Conservation (phyloP, 371 early-diverging fungal genomes). For the Mortierella polycephala region DNA sequence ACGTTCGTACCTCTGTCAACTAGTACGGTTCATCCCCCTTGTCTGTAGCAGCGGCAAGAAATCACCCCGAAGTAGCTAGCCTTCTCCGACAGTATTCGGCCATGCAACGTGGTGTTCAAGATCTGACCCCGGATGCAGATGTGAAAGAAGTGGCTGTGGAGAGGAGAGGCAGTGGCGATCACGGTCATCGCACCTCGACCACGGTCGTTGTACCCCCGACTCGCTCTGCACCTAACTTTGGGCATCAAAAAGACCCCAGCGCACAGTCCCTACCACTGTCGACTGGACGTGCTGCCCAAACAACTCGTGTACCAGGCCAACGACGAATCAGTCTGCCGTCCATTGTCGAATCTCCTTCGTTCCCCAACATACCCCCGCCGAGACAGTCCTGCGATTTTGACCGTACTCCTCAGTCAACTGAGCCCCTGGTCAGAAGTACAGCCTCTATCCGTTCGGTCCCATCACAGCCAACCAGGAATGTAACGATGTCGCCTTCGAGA, state of each 20-base stretch:
- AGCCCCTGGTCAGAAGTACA: constrained; percentile 31
- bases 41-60: constrained; percentile 68
- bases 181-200: constrained; percentile 10
- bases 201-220: not conserved
- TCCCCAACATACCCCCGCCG: constrained; percentile 30
- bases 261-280: constrained; percentile 19
- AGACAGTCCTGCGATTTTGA: constrained; percentile 46
- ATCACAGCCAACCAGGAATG: constrained; percentile 29
- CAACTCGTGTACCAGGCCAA: constrained; percentile 26
- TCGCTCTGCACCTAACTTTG: not conserved
- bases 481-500: constrained; percentile 6
- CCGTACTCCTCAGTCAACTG: constrained; percentile 44
- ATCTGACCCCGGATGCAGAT: constrained; percentile 38
- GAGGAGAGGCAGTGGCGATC: constrained; percentile 15
- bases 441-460: constrained; percentile 28
- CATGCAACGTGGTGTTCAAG: constrained; percentile 46
- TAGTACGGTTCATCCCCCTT: constrained; percentile 69
- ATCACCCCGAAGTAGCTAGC: constrained; percentile 63
- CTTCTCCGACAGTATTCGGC: constrained; percentile 52
- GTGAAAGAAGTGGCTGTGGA: constrained; percentile 22
- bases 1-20: not conserved
- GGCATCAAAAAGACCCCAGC: constrained; percentile 15
- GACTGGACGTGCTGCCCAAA: constrained; percentile 4
- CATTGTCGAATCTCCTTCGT: constrained; percentile 37
- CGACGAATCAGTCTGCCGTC: constrained; percentile 47